Evolutionary conservation across 345 rosid genomes (phyloP).

Genomic region (Linum usitatissimum): DNA sequence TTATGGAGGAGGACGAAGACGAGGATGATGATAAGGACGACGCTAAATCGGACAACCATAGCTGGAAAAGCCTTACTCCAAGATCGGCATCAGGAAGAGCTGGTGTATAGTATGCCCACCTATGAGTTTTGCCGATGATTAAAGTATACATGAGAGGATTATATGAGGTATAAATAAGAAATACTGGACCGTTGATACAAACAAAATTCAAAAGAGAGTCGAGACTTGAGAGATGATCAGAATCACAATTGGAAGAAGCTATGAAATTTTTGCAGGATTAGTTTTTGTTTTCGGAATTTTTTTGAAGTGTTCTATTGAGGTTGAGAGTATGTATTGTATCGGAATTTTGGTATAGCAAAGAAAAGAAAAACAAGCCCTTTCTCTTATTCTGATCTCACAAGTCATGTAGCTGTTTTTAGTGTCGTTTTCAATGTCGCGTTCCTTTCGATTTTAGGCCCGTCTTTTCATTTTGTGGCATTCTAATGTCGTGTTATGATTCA

Average conservation of each 20-base stretch:
- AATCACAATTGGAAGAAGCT: neutral
- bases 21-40: conserved; percentile 56
- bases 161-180: neutral
- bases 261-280: neutral
- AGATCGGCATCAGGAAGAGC: conserved; percentile 30
- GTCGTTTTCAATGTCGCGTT: too few relatives aligned
- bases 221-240: neutral
- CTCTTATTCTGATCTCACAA: neutral
- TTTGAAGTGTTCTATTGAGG: neutral
- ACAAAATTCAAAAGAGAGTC: neutral
- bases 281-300: neutral
- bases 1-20: conserved; percentile 55
- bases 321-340: neutral
- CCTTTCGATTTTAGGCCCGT: too few relatives aligned
- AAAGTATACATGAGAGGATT: neutral
- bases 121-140: conserved; percentile 14
- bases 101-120: conserved; percentile 14
- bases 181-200: neutral
- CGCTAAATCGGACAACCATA: conserved; percentile 55
- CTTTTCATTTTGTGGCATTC: too few relatives aligned
- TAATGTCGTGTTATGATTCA: too few relatives aligned
- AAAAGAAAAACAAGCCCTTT: neutral
- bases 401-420: too few relatives aligned
- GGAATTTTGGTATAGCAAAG: neutral
- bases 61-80: conserved; percentile 43